Evolutionary conservation across 805 yeast genomes (phyloP), one percentile per base, ranked within the genome.

Genomic region (Lachancea cidri): DNA sequence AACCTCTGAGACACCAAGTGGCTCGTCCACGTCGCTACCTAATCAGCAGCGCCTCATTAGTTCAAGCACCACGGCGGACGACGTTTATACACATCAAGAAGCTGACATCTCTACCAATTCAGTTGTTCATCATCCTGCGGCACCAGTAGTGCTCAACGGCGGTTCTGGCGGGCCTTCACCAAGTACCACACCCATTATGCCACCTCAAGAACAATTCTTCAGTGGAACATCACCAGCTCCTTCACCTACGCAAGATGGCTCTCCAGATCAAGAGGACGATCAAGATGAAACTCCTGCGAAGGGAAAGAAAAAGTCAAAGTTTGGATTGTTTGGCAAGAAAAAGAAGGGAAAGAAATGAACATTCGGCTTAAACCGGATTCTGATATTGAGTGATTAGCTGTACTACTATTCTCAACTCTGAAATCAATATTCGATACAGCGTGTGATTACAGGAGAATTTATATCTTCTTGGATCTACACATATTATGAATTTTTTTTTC

Each of bases 251-350:
- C 27, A 22, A 11, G 9, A 22, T 11, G 11, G 27, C 11, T 22
- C 27, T 22, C 11, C 27, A 11, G 18, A 33, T 31, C 27, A 34
- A 41, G 35, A 13, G 22, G 16, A 37, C 25, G 44, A 41, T 33
- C 33, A 36, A 41, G 37, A 29, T 34, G 40, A 8, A 43, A 37
- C 8, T 34, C 42, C 7, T 24, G 14, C 36, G 24, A 19, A 35
- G 16, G 54, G 43, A 14, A 46, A 41, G 33, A 56, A 55, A 16
- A 51, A 56, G 43, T 48, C 48, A n/a, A 57, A 54, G 38, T 58
- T 58, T 47, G 57, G 61, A n/a, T 45, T 55, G 14, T 57, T 58
- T 33, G 47, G 53, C 24, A 54, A 54, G 40, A 58, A 57, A 43
- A 47, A 48, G 45, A 55, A 53, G 46, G 42, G 49, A 19, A 46